phyloP scores from a whole-genome alignment of 192 early-diverging fungal species.

The Mortierella alpina region DNA sequence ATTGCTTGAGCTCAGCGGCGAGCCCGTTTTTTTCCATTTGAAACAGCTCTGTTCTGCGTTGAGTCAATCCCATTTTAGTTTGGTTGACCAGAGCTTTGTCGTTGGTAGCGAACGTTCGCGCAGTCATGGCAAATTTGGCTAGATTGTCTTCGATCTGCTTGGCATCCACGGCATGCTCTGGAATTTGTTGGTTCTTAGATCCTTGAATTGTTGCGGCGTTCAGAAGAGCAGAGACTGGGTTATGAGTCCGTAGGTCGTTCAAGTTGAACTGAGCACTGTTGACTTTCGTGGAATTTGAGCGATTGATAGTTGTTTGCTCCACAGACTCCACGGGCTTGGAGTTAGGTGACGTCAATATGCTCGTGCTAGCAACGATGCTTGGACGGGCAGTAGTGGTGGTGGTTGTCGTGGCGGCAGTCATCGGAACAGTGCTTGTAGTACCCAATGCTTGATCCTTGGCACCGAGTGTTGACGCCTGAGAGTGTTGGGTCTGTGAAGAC shows the following conservation, averaged over 20 bases:
- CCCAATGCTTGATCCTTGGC: not conserved
- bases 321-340: not conserved
- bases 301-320: slow-evolving; percentile 17
- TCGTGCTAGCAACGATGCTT: not conserved
- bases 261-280: slow-evolving; percentile 57
- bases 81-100: slow-evolving; percentile 85
- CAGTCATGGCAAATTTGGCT: slow-evolving; percentile 67
- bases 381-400: not conserved
- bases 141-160: slow-evolving; percentile 46
- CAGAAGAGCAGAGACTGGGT: slow-evolving; percentile 53
- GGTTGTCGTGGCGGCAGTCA: not conserved
- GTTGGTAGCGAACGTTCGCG: slow-evolving; percentile 73
- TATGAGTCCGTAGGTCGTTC: slow-evolving; percentile 60
- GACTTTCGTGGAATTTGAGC: slow-evolving; percentile 30
- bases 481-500: not conserved
- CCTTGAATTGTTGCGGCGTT: slow-evolving; percentile 49
- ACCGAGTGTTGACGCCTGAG: not conserved
- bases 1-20: slow-evolving; percentile 83
- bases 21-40: slow-evolving; percentile 81
- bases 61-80: slow-evolving; percentile 60
- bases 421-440: not conserved
- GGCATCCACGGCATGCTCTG: slow-evolving; percentile 59
- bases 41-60: slow-evolving; percentile 37
- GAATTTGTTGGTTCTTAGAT: slow-evolving; percentile 54
- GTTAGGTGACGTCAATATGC: not conserved